phyloP scores from a whole-genome alignment of 306 rosid genomes.

The Dryas drummondii region DNA sequence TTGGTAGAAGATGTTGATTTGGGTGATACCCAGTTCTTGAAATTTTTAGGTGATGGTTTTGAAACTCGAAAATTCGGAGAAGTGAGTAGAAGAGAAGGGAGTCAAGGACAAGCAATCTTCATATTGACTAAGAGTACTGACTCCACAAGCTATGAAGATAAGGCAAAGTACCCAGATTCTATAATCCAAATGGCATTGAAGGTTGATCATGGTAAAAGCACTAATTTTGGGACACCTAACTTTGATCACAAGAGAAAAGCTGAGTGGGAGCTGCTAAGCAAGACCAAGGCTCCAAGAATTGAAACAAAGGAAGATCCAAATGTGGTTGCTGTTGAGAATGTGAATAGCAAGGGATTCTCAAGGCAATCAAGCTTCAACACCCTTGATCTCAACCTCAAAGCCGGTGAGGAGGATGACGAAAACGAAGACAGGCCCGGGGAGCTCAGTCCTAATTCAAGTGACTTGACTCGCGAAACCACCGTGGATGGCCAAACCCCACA shows the following conservation, averaged over 20 bases:
- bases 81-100: slow-evolving; percentile 29
- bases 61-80: slow-evolving; percentile 55
- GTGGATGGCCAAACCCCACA: slow-evolving; percentile 36
- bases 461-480: slow-evolving; percentile 54
- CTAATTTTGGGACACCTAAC: slow-evolving; percentile 37
- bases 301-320: slow-evolving; percentile 39
- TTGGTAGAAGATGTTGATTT: slow-evolving; percentile 64
- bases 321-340: slow-evolving; percentile 27
- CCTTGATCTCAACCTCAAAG: slow-evolving; percentile 79
- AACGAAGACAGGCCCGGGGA: slow-evolving; percentile 39
- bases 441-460: slow-evolving; percentile 57
- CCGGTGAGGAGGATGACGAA: slow-evolving; percentile 41
- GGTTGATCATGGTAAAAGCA: slow-evolving; percentile 30
- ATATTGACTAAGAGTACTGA: slow-evolving; percentile 49
- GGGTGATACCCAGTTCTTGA: slow-evolving; percentile 66
- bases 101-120: slow-evolving; percentile 47
- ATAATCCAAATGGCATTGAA: slow-evolving; percentile 59
- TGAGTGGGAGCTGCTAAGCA: slow-evolving; percentile 57
- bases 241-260: slow-evolving; percentile 63
- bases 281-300: slow-evolving; percentile 47
- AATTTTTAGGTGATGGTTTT: slow-evolving; percentile 54
- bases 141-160: slow-evolving; percentile 31
- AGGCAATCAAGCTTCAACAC: slow-evolving; percentile 71
- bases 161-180: slow-evolving; percentile 28
- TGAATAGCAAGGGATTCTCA: slow-evolving; percentile 39